Evolutionary conservation across 768 basidiomycete species (phyloP), one percentile per base, ranked within the genome.

Genomic region (Russula olivacea): DNA sequence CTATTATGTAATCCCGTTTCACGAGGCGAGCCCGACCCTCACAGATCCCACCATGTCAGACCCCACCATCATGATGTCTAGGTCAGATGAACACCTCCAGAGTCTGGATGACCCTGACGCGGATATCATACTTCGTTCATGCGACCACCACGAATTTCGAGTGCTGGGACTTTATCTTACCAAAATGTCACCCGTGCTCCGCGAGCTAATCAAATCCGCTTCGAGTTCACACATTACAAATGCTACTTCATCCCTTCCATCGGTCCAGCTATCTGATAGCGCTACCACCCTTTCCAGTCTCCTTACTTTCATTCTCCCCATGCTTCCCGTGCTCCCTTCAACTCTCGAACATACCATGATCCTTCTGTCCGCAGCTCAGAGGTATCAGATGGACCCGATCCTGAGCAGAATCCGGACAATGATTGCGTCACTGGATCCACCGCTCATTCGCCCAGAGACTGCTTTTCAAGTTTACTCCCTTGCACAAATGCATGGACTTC

Each of bases 81-180:
- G n/a, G n/a, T n/a, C 36, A 23, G 23, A 40, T 25, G 36, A 23
- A 28, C 2, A 17, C 15, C 48, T 28, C 25, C 8, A 7, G 15
- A 28, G 14, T 15, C 30, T 58, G n/a, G 30, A 62, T 12, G 28
- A 77, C 49, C 68, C 59, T 23, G 74, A 76, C 17, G 78, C 77
- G 9, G 79, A 81, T 64, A 68, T 80, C 61, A 71, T 78, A 48
- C 70, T 82, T 41, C 74, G 74, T 50, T 76, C 80, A 11, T 68
- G 73, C 1, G 80, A 83, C 59, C 75, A 73, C 10, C 73, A 75
- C 2, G 66, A 73, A 10, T 82, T 83, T 67, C 77, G 75, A 38
- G 72, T 82, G 40, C 76, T 78, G 68, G 77, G 74, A 50, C 62
- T 77, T 49, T 74, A 78, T 40, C 66, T 83, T 41, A 72, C 74